A percentile compares a stretch with the other conserved stretches of the same genome.
These are phyloP conservation scores for Scytalidium lignicola DNA, from an alignment of 2,329 filamentous ascomycete genomes.

Conservation along the genomic window DNA sequence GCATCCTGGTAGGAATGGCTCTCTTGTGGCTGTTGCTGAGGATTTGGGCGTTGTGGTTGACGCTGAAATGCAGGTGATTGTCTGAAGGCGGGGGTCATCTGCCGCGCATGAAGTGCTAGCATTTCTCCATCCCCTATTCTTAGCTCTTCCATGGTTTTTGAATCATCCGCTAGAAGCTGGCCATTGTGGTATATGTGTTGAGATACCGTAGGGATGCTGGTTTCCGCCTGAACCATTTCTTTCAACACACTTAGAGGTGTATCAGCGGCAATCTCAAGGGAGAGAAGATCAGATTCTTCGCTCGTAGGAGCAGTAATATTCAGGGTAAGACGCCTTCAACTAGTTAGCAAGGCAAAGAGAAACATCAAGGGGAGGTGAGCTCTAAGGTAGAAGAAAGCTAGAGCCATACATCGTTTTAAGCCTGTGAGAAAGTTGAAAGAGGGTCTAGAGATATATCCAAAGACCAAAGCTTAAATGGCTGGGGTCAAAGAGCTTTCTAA, in stretches of 20 bases:
- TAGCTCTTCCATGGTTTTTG: conserved; percentile 75
- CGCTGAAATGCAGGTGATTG: conserved; percentile 11
- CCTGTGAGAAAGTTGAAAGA: too few species aligned
- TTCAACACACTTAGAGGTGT: conserved; percentile 84
- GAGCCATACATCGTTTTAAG: background rate
- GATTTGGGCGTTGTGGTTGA: conserved; percentile 27
- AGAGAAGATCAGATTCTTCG: conserved; percentile 61
- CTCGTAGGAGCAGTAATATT: conserved; percentile 73
- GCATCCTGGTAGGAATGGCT: conserved; percentile 52
- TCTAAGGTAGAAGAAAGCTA: too few species aligned
- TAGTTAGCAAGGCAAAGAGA: background rate
- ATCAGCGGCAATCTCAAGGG: conserved; percentile 74
- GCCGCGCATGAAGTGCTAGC: conserved; percentile 76
- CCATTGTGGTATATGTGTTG: conserved; percentile 93
- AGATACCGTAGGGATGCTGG: conserved; percentile 61
- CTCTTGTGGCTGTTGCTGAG: conserved; percentile 25
- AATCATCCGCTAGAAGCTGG: conserved; percentile 68
- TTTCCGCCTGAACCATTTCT: conserved; percentile 81
- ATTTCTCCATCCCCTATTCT: conserved; percentile 85
- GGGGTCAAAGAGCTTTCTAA: too few species aligned
- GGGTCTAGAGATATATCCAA: too few species aligned
- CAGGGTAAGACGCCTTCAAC: conserved; percentile 75
- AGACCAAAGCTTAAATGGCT: too few species aligned
- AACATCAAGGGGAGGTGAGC: too few species aligned
- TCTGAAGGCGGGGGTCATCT: conserved; percentile 38